Evolutionary conservation across 2,329 filamentous ascomycete species (phyloP), one percentile per base, ranked within the genome.

Genomic region (Ophiocordyceps unilateralis): DNA sequence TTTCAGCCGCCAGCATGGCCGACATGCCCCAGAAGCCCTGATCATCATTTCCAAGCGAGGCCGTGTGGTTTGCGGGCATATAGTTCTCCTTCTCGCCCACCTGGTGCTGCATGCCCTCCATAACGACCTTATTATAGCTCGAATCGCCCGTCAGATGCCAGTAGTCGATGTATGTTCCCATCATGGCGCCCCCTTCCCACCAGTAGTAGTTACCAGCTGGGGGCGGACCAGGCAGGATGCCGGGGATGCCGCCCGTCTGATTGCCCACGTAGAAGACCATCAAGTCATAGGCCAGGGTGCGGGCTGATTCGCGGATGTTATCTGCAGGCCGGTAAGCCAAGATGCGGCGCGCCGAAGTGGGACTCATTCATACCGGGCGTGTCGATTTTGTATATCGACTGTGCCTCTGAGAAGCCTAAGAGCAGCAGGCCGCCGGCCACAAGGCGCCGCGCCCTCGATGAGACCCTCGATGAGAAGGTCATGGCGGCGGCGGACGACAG

Each of bases 161-260:
- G 57, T 84, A 84, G 58, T 83, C 78, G 38, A 84, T 66, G 50
- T 81, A 63, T 1, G 76, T 72, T 48, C 78, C 75, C 68, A 81
- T 81, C 61, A 85, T 67, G 14, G 76, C 74, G 42, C 76, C 74
- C 5, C 75, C 76, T 55, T 84, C 76, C 80, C 80, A 85, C 80
- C 80, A 85, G 65, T 83, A 83, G 56, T 80, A 81, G 47, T 71
- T 66, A 15, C 55, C 48, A 26, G 55, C 53, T 1, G 56, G 54
- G 49, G 72, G 72, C 43, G 73, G 73, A 0, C 72, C 72, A 1
- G 72, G 72, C 11, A 76, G 57, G 50, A 74, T 75, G 28, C 73
- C 73, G 8, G 72, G 72, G 15, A 67, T 69, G 53, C 65, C 59
- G 43, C 72, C 71, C 1, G 67, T 59, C 45, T 63, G 51, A 49